A percentile compares a stretch with the other conserved stretches of the same genome.
Evolutionary conservation across 352 stramenopile species (phyloP).

Genomic region (Phytopythium oedochilum): DNA sequence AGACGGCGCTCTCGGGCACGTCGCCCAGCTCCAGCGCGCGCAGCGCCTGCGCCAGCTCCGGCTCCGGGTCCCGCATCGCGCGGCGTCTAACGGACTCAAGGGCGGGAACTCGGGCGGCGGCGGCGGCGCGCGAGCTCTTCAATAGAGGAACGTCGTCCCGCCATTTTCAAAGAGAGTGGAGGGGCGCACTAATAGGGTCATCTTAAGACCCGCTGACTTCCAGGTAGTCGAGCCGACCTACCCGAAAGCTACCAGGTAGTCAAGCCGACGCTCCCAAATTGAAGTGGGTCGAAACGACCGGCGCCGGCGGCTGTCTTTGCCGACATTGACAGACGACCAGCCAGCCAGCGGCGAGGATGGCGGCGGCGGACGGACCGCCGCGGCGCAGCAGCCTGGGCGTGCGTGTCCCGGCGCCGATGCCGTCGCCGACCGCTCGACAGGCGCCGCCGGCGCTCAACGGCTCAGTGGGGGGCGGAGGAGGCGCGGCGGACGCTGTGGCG

Average conservation of each 20-base stretch:
- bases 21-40: slow-evolving; percentile 49
- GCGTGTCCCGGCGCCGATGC: neutral
- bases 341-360: neutral
- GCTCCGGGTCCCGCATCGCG: slow-evolving; percentile 29
- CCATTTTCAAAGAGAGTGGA: neutral
- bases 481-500: neutral
- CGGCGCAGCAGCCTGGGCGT: slow-evolving; percentile 1
- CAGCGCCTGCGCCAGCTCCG: slow-evolving; percentile 56
- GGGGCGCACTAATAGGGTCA: neutral
- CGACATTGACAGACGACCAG: no score
- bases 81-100: no score
- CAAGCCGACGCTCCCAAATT: neutral
- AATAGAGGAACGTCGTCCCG: neutral
- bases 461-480: neutral
- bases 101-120: neutral
- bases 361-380: neutral
- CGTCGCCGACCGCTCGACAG: neutral
- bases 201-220: no score
- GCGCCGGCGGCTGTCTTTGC: no score
- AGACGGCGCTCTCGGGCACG: slow-evolving; percentile 41
- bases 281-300: neutral
- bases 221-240: no score
- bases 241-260: no score
- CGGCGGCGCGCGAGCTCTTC: neutral
- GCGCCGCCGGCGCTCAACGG: no score